Conservation (phyloP, 495 filamentous ascomycete genomes). For the Penicillium cataractarum region DNA sequence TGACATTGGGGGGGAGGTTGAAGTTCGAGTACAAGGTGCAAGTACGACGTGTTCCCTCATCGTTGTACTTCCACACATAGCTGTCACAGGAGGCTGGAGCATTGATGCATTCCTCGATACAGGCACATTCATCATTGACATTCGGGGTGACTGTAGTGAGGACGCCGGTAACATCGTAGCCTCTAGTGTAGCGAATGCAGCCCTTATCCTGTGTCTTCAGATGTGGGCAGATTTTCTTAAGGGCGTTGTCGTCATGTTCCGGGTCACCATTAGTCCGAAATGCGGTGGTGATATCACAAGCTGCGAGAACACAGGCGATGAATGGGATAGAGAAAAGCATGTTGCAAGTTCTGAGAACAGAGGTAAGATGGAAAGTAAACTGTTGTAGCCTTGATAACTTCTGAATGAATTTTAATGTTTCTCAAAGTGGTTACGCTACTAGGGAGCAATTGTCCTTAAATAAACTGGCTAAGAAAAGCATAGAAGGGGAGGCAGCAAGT, state of each 20-base stretch:
- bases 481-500: too few species aligned
- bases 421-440: not conserved
- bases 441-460: not conserved
- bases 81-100: not conserved
- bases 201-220: slow-evolving; percentile 2
- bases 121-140: not conserved
- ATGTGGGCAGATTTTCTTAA: slow-evolving; percentile 1
- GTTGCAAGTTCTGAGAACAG: not conserved
- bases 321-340: not conserved
- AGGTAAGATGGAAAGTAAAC: not conserved
- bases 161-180: slow-evolving; percentile 2
- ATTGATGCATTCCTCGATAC: not conserved
- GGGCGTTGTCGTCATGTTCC: not conserved
- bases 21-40: slow-evolving; percentile 1
- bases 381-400: not conserved
- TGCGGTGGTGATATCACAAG: not conserved
- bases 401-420: not conserved
- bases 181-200: not conserved
- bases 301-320: not conserved
- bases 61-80: slow-evolving; percentile 1
- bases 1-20: not conserved
- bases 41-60: not conserved
- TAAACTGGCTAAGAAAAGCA: not conserved
- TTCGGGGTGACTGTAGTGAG: slow-evolving; percentile 1
- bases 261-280: not conserved